These are phyloP conservation scores for Erythrophleum fordii DNA, from an alignment of 306 rosid genomes.

Conservation along the genomic window DNA sequence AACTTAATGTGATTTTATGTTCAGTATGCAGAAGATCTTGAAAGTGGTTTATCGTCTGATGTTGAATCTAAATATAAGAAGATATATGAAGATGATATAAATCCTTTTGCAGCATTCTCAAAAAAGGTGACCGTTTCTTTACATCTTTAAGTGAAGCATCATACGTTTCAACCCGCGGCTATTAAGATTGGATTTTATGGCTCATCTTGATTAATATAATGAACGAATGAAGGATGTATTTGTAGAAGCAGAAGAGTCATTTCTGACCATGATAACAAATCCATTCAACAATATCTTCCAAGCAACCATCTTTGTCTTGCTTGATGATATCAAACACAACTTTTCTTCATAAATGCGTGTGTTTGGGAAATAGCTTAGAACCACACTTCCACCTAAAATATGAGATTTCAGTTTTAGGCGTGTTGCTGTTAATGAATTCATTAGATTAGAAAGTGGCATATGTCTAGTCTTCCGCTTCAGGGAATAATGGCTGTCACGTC, in stretches of 20 bases:
- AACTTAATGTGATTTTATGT: slow-evolving; percentile 40
- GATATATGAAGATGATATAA: slow-evolving; percentile 93
- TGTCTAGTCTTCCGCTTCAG: slow-evolving; percentile 14
- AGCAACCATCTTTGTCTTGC: slow-evolving; percentile 12
- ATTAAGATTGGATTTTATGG: slow-evolving; percentile 8
- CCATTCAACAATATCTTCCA: not conserved
- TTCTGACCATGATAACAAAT: slow-evolving; percentile 21
- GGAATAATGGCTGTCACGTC: slow-evolving; percentile 5
- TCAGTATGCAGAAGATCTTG: slow-evolving; percentile 92
- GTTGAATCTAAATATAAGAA: slow-evolving; percentile 97
- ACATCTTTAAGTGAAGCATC: slow-evolving; percentile 19
- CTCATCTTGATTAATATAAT: slow-evolving; percentile 21
- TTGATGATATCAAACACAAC: not conserved
- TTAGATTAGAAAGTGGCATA: slow-evolving; percentile 14
- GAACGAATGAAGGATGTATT: slow-evolving; percentile 41
- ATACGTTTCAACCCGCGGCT: slow-evolving; percentile 44
- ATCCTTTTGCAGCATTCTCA: slow-evolving; percentile 98
- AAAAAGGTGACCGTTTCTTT: slow-evolving; percentile 65
- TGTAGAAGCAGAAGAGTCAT: not conserved
- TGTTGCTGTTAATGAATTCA: not conserved
- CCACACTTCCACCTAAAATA: slow-evolving; percentile 1
- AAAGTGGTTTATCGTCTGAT: slow-evolving; percentile 84
- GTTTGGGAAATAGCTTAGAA: slow-evolving; percentile 36
- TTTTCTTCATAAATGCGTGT: slow-evolving; percentile 5
- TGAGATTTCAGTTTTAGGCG: slow-evolving; percentile 24